Conservation (phyloP, 805 yeast genomes). For the Suhomyces emberorum region DNA sequence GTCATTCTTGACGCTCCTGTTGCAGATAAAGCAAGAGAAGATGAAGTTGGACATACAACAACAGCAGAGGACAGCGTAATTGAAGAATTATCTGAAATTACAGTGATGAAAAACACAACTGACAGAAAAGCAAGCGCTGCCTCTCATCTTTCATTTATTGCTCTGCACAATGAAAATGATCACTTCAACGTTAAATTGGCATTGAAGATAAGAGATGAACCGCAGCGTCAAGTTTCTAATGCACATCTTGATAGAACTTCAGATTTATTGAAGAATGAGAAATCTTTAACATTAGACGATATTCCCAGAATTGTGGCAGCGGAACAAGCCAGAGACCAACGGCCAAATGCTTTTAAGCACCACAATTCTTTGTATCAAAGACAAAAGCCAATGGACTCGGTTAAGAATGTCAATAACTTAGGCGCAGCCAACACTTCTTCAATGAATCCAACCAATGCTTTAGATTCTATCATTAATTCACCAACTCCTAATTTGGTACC, state of each 20-base stretch:
- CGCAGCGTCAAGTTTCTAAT: slow-evolving; percentile 30
- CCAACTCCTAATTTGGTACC: not conserved
- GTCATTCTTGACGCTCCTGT: slow-evolving; percentile 62
- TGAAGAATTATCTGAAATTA: slow-evolving; percentile 13
- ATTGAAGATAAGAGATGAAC: slow-evolving; percentile 36
- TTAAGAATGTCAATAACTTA: slow-evolving; percentile 16
- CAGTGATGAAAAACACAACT: slow-evolving; percentile 1
- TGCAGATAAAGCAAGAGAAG: slow-evolving; percentile 37
- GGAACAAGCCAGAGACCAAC: slow-evolving; percentile 89
- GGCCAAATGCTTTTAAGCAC: slow-evolving; percentile 90
- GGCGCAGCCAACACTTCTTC: slow-evolving; percentile 5
- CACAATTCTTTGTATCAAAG: slow-evolving; percentile 50
- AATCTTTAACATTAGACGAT: slow-evolving; percentile 88
- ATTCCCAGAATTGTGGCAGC: slow-evolving; percentile 96
- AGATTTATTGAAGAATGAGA: slow-evolving; percentile 71
- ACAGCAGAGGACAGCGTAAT: slow-evolving; percentile 14
- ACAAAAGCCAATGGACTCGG: slow-evolving; percentile 25
- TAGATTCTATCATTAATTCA: slow-evolving; percentile 10
- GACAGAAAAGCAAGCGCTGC: slow-evolving; percentile 19
- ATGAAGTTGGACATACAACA: slow-evolving; percentile 13
- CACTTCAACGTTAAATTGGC: slow-evolving; percentile 23
- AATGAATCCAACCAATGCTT: slow-evolving; percentile 10
- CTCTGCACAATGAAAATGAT: slow-evolving; percentile 25
- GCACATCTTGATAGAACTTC: slow-evolving; percentile 58
- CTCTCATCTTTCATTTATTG: slow-evolving; percentile 28